Evolutionary conservation across 768 basidiomycete genomes (phyloP).

Genomic region (Trametopsis cervina): DNA sequence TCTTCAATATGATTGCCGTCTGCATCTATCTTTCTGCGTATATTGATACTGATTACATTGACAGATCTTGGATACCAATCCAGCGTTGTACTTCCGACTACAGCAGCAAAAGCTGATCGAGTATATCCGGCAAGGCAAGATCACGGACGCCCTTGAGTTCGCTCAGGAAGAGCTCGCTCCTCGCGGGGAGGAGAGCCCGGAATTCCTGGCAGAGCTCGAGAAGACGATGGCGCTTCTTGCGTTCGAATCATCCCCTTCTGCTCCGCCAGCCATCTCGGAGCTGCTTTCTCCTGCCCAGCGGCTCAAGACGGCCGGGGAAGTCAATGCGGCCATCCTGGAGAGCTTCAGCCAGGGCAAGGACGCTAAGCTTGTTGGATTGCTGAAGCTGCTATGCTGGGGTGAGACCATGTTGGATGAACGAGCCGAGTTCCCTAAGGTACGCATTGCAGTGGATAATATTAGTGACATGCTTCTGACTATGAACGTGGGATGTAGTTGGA

Average conservation of each 20-base stretch:
- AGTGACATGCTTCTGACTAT: background rate
- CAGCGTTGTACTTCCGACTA: slow-evolving; percentile 87
- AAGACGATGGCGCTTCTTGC: slow-evolving; percentile 91
- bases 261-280: slow-evolving; percentile 65
- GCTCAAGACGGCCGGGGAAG: slow-evolving; percentile 90
- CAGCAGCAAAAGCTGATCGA: slow-evolving; percentile 97
- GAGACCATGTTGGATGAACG: slow-evolving; percentile 72
- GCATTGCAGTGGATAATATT: background rate
- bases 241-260: slow-evolving; percentile 57
- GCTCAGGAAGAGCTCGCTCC: slow-evolving; percentile 93
- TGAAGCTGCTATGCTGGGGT: slow-evolving; percentile 86
- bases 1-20: slow-evolving; percentile 82
- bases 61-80: slow-evolving; percentile 96
- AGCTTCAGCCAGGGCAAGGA: slow-evolving; percentile 89
- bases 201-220: slow-evolving; percentile 89
- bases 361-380: slow-evolving; percentile 77
- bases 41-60: slow-evolving; percentile 13
- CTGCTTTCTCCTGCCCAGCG: slow-evolving; percentile 82
- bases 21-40: slow-evolving; percentile 14
- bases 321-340: slow-evolving; percentile 93
- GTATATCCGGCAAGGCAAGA: slow-evolving; percentile 76
- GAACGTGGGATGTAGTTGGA: slow-evolving; percentile 13
- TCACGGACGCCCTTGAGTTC: slow-evolving; percentile 78
- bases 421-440: slow-evolving; percentile 74
- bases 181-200: slow-evolving; percentile 89